phyloP scores from a whole-genome alignment of 2,329 filamentous ascomycete genomes.

The Botrytis galanthina region DNA sequence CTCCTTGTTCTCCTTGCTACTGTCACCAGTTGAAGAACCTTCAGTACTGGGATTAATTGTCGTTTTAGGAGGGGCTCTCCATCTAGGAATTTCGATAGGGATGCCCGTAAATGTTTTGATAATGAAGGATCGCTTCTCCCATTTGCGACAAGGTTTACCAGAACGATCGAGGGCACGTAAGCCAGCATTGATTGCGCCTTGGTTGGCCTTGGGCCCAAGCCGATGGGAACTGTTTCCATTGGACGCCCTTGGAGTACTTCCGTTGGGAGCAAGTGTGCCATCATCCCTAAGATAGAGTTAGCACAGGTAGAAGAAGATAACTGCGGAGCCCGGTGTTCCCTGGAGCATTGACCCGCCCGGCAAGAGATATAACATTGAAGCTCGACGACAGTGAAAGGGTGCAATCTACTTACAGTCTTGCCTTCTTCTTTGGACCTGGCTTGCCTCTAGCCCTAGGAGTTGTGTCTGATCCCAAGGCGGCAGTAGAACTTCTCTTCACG shows the following conservation, averaged over 20 bases:
- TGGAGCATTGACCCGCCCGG: neutral
- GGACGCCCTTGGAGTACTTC: constrained; percentile 43
- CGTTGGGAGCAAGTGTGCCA: constrained; percentile 58
- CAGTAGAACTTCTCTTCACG: constrained; percentile 66
- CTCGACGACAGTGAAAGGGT: neutral
- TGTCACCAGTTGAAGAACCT: constrained; percentile 47
- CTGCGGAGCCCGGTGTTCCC: neutral
- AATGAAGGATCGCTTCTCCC: constrained; percentile 77
- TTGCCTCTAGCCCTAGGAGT: constrained; percentile 74
- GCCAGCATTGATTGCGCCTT: constrained; percentile 94
- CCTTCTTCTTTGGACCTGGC: constrained; percentile 96
- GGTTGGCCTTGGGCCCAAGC: constrained; percentile 93
- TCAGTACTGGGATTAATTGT: constrained; percentile 47
- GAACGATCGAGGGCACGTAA: constrained; percentile 90
- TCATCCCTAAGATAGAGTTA: constrained; percentile 54
- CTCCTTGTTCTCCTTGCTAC: constrained; percentile 64
- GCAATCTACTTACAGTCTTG: constrained; percentile 71
- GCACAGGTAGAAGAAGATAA: constrained; percentile 25
- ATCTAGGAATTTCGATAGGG: constrained; percentile 76
- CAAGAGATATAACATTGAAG: neutral
- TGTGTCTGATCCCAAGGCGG: constrained; percentile 56
- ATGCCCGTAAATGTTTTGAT: constrained; percentile 93
- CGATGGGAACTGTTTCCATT: constrained; percentile 58
- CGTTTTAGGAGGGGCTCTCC: constrained; percentile 69
- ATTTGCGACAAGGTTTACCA: constrained; percentile 88